Evolutionary conservation across 2,329 filamentous ascomycete genomes (phyloP), one percentile per base, ranked within the genome.

Genomic region (Aureobasidium lini): DNA sequence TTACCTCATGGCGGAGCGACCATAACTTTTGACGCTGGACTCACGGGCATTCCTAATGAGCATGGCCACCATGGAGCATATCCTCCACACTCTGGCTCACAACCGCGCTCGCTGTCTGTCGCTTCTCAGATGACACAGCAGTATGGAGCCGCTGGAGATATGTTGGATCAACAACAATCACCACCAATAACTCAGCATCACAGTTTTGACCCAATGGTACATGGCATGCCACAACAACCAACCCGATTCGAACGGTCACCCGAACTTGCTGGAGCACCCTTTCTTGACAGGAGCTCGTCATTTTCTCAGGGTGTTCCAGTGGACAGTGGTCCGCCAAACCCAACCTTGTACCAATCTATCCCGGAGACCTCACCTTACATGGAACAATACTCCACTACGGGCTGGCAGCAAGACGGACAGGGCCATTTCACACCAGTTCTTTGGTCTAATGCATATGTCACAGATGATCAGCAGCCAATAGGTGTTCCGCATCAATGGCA

Each of bases 1-100:
- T 66, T 75, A 71, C 43, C 76, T 71, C 60, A 77, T 79, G 71
- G 70, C 11, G 68, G 66, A 34, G 69, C 70, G 1, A 66, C 72
- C 42, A 72, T 73, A 57, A 69, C 68, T 28, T 73, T 72, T 60
- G 70, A 71, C 43, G 53, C 42, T 57, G 46, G 52, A 32, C 47
- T 50, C 13, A 9, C 36, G 1, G 54, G 34, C 9, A 32, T 47
- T 4, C 54, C 15, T 15, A 40, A 40, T 18, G 54, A 57, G 34
- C 42, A 48, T 23, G 32, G 13, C 32, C 54, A 57, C 23, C 43
- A 47, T 32, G 32, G 32, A 31, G 32, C 15, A 13, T 57, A 40
- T 48, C 32, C 43, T 15, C 18, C 32, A 10, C 54, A 57, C 31
- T 11, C 54, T 5, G 32, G 43, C 9, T 36, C 54, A 2, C 42